Evolutionary conservation across 2,329 filamentous ascomycete species (phyloP).

Genomic region (Magnaporthales sp.): DNA sequence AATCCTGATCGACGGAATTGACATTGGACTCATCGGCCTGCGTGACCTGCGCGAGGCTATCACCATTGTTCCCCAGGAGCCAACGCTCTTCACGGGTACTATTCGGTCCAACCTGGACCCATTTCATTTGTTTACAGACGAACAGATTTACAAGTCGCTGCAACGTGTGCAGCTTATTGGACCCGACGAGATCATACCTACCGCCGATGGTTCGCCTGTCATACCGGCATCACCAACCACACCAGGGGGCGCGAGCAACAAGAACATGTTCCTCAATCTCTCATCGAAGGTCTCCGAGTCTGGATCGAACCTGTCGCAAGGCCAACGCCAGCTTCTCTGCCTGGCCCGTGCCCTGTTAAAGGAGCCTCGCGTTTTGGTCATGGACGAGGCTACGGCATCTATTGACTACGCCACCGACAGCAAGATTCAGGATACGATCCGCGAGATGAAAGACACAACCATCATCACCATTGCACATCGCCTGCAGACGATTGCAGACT

Average conservation of each 20-base stretch:
- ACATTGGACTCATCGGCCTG: constrained; percentile 81
- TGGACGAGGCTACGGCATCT: constrained; percentile 28
- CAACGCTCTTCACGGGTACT: constrained; percentile 86
- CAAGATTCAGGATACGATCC: constrained; percentile 66
- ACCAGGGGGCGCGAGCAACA: constrained; percentile 61
- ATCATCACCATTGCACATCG: constrained; percentile 96
- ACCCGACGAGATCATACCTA: constrained; percentile 13
- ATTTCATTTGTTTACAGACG: constrained; percentile 38
- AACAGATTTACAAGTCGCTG: neutral
- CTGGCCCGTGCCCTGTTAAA: constrained; percentile 49
- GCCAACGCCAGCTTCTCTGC: constrained; percentile 40
- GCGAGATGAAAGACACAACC: constrained; percentile 75
- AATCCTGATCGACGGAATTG: constrained; percentile 85
- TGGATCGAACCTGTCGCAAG: constrained; percentile 83
- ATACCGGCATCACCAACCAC: constrained; percentile 20
- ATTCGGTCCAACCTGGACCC: constrained; percentile 90
- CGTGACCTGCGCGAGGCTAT: constrained; percentile 90
- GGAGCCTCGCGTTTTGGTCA: constrained; percentile 46
- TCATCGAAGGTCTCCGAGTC: constrained; percentile 81
- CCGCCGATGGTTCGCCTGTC: constrained; percentile 6
- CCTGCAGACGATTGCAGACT: constrained; percentile 93
- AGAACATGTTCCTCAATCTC: constrained; percentile 64
- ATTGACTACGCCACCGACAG: constrained; percentile 67
- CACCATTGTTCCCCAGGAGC: constrained; percentile 95
- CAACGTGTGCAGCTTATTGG: neutral